Evolutionary conservation across 208 protist species (phyloP).

Genomic region (Vickermania spadyakhi): DNA sequence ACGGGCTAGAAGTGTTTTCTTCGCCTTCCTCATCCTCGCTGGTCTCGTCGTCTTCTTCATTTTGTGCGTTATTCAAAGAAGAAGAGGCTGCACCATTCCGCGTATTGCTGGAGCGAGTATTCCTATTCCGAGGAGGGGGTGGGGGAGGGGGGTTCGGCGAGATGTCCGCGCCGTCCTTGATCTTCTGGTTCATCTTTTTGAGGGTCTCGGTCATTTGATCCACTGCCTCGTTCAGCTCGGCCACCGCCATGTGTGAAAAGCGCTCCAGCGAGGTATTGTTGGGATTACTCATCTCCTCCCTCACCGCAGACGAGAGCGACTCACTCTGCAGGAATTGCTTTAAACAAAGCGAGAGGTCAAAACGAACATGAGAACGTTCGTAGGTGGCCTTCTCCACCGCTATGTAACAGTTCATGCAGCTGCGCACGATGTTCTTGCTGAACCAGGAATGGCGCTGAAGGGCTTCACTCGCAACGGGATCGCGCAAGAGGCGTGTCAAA

Average conservation of each 20-base stretch:
- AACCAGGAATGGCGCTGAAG: conserved; percentile 81
- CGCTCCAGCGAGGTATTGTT: conserved; percentile 58
- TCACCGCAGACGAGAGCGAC: conserved; percentile 60
- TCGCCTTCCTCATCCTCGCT: conserved; percentile 15
- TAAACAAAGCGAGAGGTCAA: conserved; percentile 70
- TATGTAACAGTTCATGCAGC: conserved; percentile 85
- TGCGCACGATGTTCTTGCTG: conserved; percentile 55
- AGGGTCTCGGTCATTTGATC: conserved; percentile 78
- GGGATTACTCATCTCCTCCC: conserved; percentile 61
- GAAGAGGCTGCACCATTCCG: conserved; percentile 1
- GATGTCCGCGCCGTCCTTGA: conserved; percentile 50
- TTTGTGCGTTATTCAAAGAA: conserved; percentile 11
- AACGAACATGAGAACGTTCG: conserved; percentile 76
- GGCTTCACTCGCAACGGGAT: conserved; percentile 28
- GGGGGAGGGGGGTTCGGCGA: conserved; percentile 33
- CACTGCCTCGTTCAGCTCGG: conserved; percentile 79
- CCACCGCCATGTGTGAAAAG: conserved; percentile 86
- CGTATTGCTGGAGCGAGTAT: conserved; percentile 5
- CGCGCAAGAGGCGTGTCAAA: conserved; percentile 44
- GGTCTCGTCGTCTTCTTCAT: conserved; percentile 37
- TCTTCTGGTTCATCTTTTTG: conserved; percentile 69
- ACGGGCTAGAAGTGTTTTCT: conserved; percentile 9
- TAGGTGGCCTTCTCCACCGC: conserved; percentile 83
- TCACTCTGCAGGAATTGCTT: conserved; percentile 59
- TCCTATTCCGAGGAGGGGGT: conserved; percentile 1